A percentile compares a stretch with the other conserved stretches of the same genome.
Conservation (phyloP, 176 grass and related monocot genomes). For the Carex littledalei region DNA sequence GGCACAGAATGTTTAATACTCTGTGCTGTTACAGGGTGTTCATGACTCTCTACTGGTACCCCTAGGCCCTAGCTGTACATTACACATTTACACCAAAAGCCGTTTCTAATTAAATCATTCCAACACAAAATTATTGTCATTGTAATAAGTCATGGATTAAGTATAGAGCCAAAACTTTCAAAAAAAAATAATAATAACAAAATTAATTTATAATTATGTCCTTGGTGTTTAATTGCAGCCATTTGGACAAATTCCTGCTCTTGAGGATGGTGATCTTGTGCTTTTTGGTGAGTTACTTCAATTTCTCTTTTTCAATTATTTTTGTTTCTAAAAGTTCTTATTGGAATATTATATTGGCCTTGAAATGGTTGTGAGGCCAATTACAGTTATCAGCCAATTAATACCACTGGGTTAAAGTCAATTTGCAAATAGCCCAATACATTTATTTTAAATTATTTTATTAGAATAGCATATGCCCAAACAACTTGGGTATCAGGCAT, state of each 20-base stretch:
- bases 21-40: neutral
- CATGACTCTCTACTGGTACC: neutral
- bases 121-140: neutral
- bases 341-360: neutral
- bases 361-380: neutral
- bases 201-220: neutral
- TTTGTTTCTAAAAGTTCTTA: neutral
- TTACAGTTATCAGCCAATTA: neutral
- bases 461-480: neutral
- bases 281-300: slow-evolving; percentile 30
- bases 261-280: slow-evolving; percentile 34
- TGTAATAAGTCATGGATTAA: neutral
- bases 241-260: slow-evolving; percentile 33
- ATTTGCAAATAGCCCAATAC: neutral
- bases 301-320: neutral
- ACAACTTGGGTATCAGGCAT: neutral
- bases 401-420: neutral
- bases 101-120: neutral
- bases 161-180: neutral
- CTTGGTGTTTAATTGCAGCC: slow-evolving; percentile 16
- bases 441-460: neutral
- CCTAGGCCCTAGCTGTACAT: neutral
- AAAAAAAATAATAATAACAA: neutral
- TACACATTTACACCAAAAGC: neutral
- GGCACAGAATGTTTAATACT: neutral